Conservation (phyloP, 2,329 filamentous ascomycete species). For the Paecilomyces dactylethromorphus region DNA sequence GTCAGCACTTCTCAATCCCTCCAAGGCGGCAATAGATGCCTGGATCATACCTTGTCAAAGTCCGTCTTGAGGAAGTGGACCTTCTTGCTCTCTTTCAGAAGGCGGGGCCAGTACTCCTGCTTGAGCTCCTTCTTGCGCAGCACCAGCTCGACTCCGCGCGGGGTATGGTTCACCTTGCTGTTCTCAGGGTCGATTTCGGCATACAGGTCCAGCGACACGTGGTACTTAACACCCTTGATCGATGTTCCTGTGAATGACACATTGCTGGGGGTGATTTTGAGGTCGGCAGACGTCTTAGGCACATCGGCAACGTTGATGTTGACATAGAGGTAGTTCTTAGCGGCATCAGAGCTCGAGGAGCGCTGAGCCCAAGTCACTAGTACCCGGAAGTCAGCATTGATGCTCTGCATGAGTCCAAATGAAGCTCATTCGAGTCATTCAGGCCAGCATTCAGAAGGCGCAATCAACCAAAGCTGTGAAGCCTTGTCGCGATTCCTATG, state of each 20-base stretch:
- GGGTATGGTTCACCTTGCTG: constrained; percentile 81
- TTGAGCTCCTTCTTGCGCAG: constrained; percentile 96
- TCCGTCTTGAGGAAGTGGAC: constrained; percentile 96
- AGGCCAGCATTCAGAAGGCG: neutral
- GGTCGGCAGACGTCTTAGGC: constrained; percentile 64
- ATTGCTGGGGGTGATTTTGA: constrained; percentile 71
- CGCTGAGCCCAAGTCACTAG: constrained; percentile 97
- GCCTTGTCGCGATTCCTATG: neutral
- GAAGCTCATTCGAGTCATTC: neutral
- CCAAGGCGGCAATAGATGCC: neutral
- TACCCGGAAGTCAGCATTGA: constrained; percentile 7
- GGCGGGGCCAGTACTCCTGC: constrained; percentile 89
- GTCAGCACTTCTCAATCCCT: constrained; percentile 7
- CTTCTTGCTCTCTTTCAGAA: constrained; percentile 86
- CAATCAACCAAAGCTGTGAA: neutral
- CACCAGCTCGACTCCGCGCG: constrained; percentile 81
- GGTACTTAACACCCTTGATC: constrained; percentile 79
- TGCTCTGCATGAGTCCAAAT: neutral
- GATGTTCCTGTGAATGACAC: constrained; percentile 80
- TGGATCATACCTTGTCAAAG: constrained; percentile 74
- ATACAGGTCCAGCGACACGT: constrained; percentile 80
- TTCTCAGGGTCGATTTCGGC: constrained; percentile 80
- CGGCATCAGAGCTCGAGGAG: constrained; percentile 69
- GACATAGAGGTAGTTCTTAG: constrained; percentile 92
- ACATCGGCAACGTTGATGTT: constrained; percentile 88